phyloP scores from a whole-genome alignment of 805 yeast genomes.

The Zygosaccharomyces bailii region DNA sequence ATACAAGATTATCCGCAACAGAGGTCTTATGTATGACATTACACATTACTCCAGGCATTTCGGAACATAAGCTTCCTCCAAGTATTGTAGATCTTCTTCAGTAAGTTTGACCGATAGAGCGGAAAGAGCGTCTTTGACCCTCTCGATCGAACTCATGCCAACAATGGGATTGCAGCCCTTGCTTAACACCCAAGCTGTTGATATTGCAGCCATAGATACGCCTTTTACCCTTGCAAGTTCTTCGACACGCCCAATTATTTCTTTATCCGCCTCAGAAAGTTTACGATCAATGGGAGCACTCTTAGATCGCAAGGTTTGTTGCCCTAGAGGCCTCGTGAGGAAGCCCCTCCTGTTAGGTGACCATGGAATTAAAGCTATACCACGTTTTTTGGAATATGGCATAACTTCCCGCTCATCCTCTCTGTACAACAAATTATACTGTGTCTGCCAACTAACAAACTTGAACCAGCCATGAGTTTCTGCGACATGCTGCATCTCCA shows the following conservation, averaged over 20 bases:
- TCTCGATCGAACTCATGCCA: slow-evolving; percentile 47
- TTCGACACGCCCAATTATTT: slow-evolving; percentile 50
- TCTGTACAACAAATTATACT: slow-evolving; percentile 52
- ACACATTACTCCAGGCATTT: too few relatives aligned
- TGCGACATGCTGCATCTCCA: slow-evolving; percentile 51
- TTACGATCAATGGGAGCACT: background rate
- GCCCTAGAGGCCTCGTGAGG: slow-evolving; percentile 46
- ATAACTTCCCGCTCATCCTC: slow-evolving; percentile 65
- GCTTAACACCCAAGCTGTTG: slow-evolving; percentile 50
- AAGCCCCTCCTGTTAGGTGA: slow-evolving; percentile 56
- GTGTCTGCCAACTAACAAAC: slow-evolving; percentile 57
- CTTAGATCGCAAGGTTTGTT: slow-evolving; percentile 13
- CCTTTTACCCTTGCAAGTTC: slow-evolving; percentile 45
- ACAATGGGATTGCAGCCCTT: slow-evolving; percentile 56
- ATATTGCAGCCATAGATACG: slow-evolving; percentile 53
- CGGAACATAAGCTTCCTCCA: slow-evolving; percentile 26
- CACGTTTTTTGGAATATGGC: slow-evolving; percentile 49
- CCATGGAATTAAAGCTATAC: slow-evolving; percentile 60
- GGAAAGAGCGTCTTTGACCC: slow-evolving; percentile 50
- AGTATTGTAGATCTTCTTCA: slow-evolving; percentile 21
- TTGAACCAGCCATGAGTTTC: slow-evolving; percentile 55
- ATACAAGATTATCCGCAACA: too few relatives aligned
- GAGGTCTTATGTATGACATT: too few relatives aligned
- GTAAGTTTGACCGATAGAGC: slow-evolving; percentile 42
- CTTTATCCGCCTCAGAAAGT: slow-evolving; percentile 22